Evolutionary conservation across 1,284 basidiomycete species (phyloP), one percentile per base, ranked within the genome.

Genomic region (Cystobasidium slooffiae): DNA sequence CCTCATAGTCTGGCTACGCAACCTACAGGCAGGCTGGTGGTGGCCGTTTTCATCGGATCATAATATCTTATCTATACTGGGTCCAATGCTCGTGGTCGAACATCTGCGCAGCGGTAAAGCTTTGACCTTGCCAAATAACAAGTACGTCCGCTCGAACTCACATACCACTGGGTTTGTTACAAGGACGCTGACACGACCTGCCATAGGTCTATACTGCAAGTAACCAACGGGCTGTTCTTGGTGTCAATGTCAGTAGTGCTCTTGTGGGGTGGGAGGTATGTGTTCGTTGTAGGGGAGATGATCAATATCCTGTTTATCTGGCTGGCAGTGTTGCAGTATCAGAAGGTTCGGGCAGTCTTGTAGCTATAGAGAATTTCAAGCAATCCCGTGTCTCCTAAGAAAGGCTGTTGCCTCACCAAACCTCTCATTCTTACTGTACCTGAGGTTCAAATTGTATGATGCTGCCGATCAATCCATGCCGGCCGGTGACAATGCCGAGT

Each of bases 1-100:
- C 6, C 84, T 98, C 20, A 88, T 88, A 0, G 93, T 97, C 0
- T 99, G 95, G 95, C 89, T 90, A 0, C 88, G 94, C 68, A 96
- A 94, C 66, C 75, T 84, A 22, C 72, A 79, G 7, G 81, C 80
- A 31, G 80, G 83, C 53, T 78, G 81, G 81, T 74, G 80, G 55
- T 78, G 72, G 8, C 81, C 82, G 0, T 82, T 83, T 63, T 78
- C 79, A 16, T 80, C 79, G 43, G 83, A 84, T 72, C 82, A 83
- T 72, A 82, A 83, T 58, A 68, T 81, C 5, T 63, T 82, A 1
- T 74, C 79, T 12, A 75, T 83, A 0, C 44, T 79, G 9, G 80
- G 82, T 0, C 79, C 81, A 49, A 68, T 84, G 1, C 74, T 80
- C 10, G 72, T 81, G 1, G 79, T 81, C 52, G 79, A 82, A 70